These are phyloP conservation scores for Elaeis guineensis DNA, from an alignment of 176 grass and related monocot genomes.

Conservation along the genomic window DNA sequence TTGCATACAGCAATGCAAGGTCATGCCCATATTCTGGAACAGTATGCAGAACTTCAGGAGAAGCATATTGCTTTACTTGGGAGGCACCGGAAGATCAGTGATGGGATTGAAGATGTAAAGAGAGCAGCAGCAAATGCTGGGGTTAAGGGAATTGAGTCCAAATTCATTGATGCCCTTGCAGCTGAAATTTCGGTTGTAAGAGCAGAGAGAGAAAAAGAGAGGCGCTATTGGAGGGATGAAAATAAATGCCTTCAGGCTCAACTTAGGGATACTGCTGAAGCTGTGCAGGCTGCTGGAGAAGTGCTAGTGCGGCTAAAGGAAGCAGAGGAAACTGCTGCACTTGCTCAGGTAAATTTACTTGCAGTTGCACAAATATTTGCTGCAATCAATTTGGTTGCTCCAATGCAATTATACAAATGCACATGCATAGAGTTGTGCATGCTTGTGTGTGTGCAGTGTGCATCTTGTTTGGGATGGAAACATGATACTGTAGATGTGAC, in stretches of 20 bases:
- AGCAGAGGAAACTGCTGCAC: constrained; percentile 49
- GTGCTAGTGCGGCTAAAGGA: constrained; percentile 78
- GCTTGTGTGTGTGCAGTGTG: no score
- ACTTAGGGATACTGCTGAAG: constrained; percentile 78
- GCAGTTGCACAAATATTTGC: constrained; percentile 2
- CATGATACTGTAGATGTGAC: no score
- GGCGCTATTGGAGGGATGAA: constrained; percentile 51
- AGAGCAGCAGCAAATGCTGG: constrained; percentile 68
- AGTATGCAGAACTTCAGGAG: constrained; percentile 96
- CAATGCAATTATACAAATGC: no score
- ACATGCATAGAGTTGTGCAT: no score
- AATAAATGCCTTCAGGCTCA: constrained; percentile 72
- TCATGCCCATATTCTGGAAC: constrained; percentile 76
- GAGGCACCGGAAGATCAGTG: constrained; percentile 63
- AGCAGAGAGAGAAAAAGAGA: constrained; percentile 50
- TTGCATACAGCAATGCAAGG: constrained; percentile 90
- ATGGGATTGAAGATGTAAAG: constrained; percentile 79
- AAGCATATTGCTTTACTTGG: constrained; percentile 72
- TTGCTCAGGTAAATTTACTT: constrained; percentile 43
- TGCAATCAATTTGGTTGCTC: background rate
- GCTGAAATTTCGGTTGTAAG: constrained; percentile 64
- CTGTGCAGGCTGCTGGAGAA: constrained; percentile 92
- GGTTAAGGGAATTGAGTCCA: constrained; percentile 48
- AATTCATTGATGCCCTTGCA: constrained; percentile 70
- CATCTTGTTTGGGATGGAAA: no score